Evolutionary conservation across 768 basidiomycete genomes (phyloP).

Genomic region (Boletales sp.): DNA sequence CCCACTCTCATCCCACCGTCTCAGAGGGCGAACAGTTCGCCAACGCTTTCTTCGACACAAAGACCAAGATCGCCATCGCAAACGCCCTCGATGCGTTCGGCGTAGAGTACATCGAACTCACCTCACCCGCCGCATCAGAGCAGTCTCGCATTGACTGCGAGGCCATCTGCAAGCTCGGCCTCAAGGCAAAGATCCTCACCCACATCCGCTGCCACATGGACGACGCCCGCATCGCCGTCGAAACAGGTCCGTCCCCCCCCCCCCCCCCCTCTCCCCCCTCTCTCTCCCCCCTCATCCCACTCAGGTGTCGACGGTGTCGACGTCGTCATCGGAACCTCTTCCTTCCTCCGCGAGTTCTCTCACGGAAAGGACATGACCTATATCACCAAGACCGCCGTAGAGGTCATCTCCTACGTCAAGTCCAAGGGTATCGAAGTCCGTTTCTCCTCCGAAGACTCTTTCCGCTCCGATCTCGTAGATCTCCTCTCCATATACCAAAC

Average conservation of each 20-base stretch:
- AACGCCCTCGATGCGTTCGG: constrained; percentile 96
- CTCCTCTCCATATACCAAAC: constrained; percentile 98
- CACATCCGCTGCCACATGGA: constrained; percentile 99
- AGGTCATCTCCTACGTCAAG: constrained; percentile 99
- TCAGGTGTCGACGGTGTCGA: constrained; percentile 97
- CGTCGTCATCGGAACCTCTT: constrained; percentile 98
- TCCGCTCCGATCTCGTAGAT: constrained; percentile 99
- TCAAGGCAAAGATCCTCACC: constrained; percentile 95
- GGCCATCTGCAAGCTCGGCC: constrained; percentile 97
- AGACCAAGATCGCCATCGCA: constrained; percentile 99
- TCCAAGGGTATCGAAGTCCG: constrained; percentile 99
- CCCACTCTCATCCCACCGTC: neutral
- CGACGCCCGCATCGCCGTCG: constrained; percentile 96
- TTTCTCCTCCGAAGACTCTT: constrained; percentile 99
- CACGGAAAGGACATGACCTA: constrained; percentile 99
- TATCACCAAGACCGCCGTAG: constrained; percentile 98
- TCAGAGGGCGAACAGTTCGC: constrained; percentile 98
- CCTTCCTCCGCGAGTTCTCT: constrained; percentile 98
- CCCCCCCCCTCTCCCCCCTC: neutral
- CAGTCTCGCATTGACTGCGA: constrained; percentile 65
- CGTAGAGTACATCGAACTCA: constrained; percentile 99
- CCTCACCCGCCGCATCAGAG: constrained; percentile 43
- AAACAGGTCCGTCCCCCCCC: constrained; percentile 68
- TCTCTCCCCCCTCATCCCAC: neutral
- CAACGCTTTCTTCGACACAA: constrained; percentile 99